Base-by-base conservation (phyloP, 306 rosid genomes). In the Hylodesmum podocarpum region DNA sequence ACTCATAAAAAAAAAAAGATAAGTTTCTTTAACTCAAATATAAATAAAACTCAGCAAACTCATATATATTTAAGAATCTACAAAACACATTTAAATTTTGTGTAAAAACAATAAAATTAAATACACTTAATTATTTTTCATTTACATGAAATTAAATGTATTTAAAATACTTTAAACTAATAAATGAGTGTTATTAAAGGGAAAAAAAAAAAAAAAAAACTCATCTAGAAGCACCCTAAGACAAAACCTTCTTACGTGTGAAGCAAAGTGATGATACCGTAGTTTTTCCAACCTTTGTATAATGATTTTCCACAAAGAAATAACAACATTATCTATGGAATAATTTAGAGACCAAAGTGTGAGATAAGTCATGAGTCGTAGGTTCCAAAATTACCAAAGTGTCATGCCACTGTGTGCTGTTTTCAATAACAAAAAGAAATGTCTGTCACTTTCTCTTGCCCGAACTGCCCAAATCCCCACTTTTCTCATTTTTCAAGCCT, bases 361-460 rank as follows among this genome's bases (percentile, higher is more conserved):
- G n/a, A n/a, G n/a, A n/a, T n/a, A 80, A 73, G 80, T 66, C 73
- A 31, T 53, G 68, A 15, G 65, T 41, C 49, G 43, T 70, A 33
- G 73, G 72, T 81, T 81, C 51, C 65, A 75, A 67, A 67, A 18
- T 47, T 37, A 75, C 68, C 54, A 81, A 81, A 80, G 77, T 58
- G 76, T 72, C 22, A 39, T n/a, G n/a, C n/a, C n/a, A n/a, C n/a
- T n/a, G n/a, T n/a, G 12, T 73, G 46, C 73, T 62, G 49, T 73
- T 78, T 47, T 66, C 80, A 29, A 73, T 59, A 74, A 61, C 54
- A 46, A 73, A 78, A 78, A 55, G 59, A 50, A 75, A 83, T 66
- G 72, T 18, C 27, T 43, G 57, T 82, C 65, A 49, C 73, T 70
- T 76, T 76, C 78, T 71, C 85, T 41, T 82, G 78, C 85, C 85